Evolutionary conservation across 805 yeast genomes (phyloP).

Genomic region (Pichia ethanolica): DNA sequence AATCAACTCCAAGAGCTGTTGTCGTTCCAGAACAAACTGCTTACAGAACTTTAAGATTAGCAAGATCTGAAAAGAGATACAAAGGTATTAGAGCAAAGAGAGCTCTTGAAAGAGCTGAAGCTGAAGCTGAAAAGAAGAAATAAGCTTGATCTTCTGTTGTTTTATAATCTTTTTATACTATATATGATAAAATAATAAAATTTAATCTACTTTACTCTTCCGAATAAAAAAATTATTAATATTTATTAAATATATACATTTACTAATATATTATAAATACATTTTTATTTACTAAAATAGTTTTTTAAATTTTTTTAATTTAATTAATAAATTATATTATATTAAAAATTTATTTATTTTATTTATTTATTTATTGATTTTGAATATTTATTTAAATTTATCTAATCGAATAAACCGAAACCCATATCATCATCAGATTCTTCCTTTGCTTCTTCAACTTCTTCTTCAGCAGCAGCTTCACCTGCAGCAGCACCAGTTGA

Average conservation of each 20-base stretch:
- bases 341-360: background rate
- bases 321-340: background rate
- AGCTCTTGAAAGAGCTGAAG: conserved; percentile 95
- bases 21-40: conserved; percentile 65
- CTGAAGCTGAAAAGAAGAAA: conserved; percentile 99
- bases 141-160: conserved; percentile 33
- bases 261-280: no score
- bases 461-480: conserved; percentile 48
- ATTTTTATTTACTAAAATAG: no score
- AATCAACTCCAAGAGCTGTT: conserved; percentile 83
- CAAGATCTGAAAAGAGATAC: conserved; percentile 90
- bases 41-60: conserved; percentile 90
- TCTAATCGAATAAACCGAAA: conserved; percentile 81
- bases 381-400: background rate
- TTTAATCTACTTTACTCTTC: background rate
- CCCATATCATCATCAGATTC: conserved; percentile 84
- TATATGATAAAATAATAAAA: no score
- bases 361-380: conserved; percentile 2
- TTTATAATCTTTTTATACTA: background rate
- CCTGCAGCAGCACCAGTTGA: conserved; percentile 37
- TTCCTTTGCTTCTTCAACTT: conserved; percentile 53
- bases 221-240: background rate
- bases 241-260: no score
- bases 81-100: conserved; percentile 97
- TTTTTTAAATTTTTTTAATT: no score